These are phyloP conservation scores for Microbotryum lychnidis-dioicae DNA, from an alignment of 1,284 basidiomycete genomes.

Conservation along the genomic window DNA sequence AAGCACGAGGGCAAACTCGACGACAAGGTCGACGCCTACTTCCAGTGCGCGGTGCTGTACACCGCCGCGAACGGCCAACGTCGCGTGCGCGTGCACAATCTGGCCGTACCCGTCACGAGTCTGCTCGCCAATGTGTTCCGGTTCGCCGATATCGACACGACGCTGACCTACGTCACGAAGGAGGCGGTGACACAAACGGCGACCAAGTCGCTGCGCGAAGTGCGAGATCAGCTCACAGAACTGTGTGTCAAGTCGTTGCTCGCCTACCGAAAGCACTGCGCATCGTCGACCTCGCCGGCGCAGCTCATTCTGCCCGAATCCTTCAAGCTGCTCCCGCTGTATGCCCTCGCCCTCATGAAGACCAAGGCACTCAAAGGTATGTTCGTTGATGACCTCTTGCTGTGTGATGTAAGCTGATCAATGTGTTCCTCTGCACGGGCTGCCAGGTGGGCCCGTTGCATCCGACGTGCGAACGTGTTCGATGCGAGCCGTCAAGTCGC, in stretches of 20 bases:
- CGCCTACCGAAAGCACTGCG: conserved; percentile 85
- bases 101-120: conserved; percentile 70
- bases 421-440: background rate
- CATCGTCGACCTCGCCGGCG: conserved; percentile 66
- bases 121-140: conserved; percentile 88
- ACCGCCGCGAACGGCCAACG: conserved; percentile 72
- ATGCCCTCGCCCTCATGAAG: conserved; percentile 77
- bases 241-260: conserved; percentile 74
- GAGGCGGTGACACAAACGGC: conserved; percentile 68
- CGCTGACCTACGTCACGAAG: conserved; percentile 65
- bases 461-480: conserved; percentile 88
- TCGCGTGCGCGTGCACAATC: conserved; percentile 75
- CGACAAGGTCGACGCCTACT: conserved; percentile 64
- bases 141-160: conserved; percentile 83
- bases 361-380: conserved; percentile 82
- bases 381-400: background rate
- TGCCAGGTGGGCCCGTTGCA: conserved; percentile 51
- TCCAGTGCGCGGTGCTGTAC: conserved; percentile 89
- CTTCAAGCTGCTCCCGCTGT: conserved; percentile 81
- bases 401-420: background rate
- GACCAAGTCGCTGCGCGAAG: conserved; percentile 58
- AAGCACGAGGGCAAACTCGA: conserved; percentile 59
- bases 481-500: conserved; percentile 64
- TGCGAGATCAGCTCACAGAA: conserved; percentile 77
- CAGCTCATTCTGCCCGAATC: conserved; percentile 91